Evolutionary conservation across 1,139 yeast genomes (phyloP).

Genomic region (Torulaspora globosa): DNA sequence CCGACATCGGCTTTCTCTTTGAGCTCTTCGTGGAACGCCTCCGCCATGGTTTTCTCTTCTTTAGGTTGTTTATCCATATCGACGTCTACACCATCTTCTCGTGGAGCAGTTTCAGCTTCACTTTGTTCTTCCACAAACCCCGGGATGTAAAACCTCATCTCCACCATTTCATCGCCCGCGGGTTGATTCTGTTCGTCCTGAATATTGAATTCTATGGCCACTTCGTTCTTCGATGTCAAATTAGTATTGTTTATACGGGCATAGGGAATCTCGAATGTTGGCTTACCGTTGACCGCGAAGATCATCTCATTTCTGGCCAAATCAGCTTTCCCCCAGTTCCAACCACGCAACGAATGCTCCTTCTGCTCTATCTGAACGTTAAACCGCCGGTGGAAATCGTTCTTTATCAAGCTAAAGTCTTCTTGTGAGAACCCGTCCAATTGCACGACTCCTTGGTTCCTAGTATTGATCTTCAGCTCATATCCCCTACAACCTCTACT

Average conservation of each 20-base stretch:
- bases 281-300: constrained; percentile 81
- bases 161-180: constrained; percentile 94
- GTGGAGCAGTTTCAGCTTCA: constrained; percentile 28
- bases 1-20: constrained; percentile 97
- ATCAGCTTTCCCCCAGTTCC: constrained; percentile 98
- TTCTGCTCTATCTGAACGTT: constrained; percentile 66
- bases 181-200: constrained; percentile 55
- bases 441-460: constrained; percentile 78
- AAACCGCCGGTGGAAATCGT: constrained; percentile 77
- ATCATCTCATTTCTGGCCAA: constrained; percentile 88
- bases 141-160: constrained; percentile 88
- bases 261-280: constrained; percentile 89
- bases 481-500: constrained; percentile 90
- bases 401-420: constrained; percentile 76
- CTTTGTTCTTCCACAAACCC: constrained; percentile 55
- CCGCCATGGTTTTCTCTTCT: constrained; percentile 72
- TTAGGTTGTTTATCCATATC: constrained; percentile 42
- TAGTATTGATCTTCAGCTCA: constrained; percentile 84
- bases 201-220: constrained; percentile 78
- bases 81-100: constrained; percentile 39
- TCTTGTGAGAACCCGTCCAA: constrained; percentile 87
- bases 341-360: constrained; percentile 93
- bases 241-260: constrained; percentile 78
- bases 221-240: constrained; percentile 88
- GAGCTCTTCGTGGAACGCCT: constrained; percentile 81